Base-by-base conservation (phyloP, 2,329 filamentous ascomycete genomes). In the Lecanosticta acicola region DNA sequence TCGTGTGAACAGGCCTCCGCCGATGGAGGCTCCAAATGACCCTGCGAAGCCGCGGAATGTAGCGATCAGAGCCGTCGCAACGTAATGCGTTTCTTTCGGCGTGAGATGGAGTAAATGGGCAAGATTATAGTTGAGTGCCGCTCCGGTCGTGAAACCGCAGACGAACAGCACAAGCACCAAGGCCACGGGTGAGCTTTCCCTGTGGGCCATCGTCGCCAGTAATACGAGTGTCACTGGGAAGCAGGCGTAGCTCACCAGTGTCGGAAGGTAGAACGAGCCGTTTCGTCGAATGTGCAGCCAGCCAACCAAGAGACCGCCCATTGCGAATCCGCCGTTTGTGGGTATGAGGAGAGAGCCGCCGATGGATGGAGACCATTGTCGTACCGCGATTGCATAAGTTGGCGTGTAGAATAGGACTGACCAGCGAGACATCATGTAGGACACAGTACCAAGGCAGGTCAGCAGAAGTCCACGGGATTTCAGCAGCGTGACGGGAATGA, bases 1-100 rank as follows among this genome's bases (percentile, higher is more conserved):
- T 3, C 85, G 76, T 33, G 77, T 73, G 61, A 90, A 91, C 43
- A 86, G 72, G 0, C 87, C 87, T 2, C 87, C 87, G 2, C 86
- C 85, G 39, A 91, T 84, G 0, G 87, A 80, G 1, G 83, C 84
- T 2, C 87, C 87, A 57, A 94, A 93, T 41, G 81, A 85, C 11
- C 86, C 86, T 0, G 85, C 85, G 53, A 93, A 90, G 3, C 85
- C 85, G 3, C 88, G 77, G 66, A 91, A 91, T 1, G 87, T 94
- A 20, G 83, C 80, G 3, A 91, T 68, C 34, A 94, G 71, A 10
- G 85, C 84, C 0, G 84, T 87, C 2, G 84, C 80, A 40, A 93
- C 80, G 59, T 85, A 88, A 58, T 90, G 85, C 1, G 81, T 79
- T 4, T 78, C 73, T 0, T 78, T 72, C 0, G 72, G 70, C 0